These are phyloP conservation scores for Dionaea muscipula DNA, from an alignment of 179 eudicot genomes.

Conservation along the genomic window DNA sequence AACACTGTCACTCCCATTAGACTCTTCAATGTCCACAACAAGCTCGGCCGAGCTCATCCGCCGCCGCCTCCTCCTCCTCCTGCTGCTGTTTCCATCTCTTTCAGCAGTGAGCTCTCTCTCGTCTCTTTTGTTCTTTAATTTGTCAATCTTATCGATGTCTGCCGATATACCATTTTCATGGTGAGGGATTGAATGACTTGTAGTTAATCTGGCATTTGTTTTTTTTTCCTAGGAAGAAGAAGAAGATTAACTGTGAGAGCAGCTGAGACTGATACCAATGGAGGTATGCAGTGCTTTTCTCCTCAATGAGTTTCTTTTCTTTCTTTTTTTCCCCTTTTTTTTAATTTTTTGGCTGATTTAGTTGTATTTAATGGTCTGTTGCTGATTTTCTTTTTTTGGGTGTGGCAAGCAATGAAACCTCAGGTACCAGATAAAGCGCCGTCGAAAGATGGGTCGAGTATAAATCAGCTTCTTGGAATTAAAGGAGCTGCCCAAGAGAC, in stretches of 20 bases:
- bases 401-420: conserved; percentile 46
- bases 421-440: conserved; percentile 77
- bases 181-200: background rate
- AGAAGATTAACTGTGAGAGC: conserved; percentile 54
- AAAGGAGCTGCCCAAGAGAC: conserved; percentile 92
- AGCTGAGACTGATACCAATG: conserved; percentile 64
- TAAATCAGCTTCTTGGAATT: conserved; percentile 88
- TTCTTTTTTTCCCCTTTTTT: background rate
- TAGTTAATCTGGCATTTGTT: background rate
- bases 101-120: conserved; percentile 12
- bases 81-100: no score
- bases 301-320: background rate
- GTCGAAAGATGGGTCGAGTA: conserved; percentile 52
- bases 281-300: conserved; percentile 28
- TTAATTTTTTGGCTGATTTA: conserved; percentile 1
- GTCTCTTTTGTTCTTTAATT: conserved; percentile 2
- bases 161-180: background rate
- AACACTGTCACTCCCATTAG: no score
- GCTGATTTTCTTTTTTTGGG: conserved; percentile 3
- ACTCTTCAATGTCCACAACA: no score
- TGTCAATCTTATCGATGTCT: background rate
- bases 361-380: background rate
- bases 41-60: no score
- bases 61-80: no score
- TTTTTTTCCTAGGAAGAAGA: conserved; percentile 24